These are phyloP conservation scores for Leptomonas seymouri DNA, from an alignment of 208 protist species.

Conservation along the genomic window DNA sequence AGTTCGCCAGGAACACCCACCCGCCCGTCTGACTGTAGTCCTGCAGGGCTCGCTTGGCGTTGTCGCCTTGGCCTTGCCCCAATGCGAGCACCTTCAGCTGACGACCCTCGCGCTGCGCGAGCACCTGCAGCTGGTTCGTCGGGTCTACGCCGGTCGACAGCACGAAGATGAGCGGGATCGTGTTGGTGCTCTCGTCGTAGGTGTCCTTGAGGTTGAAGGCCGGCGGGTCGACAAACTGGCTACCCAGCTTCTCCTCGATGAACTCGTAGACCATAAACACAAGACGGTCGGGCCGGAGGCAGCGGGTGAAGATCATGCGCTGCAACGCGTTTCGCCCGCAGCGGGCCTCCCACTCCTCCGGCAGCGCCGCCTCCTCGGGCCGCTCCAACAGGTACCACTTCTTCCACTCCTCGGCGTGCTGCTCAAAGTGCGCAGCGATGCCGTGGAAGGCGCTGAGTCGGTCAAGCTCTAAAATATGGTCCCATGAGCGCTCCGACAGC, in stretches of 20 bases:
- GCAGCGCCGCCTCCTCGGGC: slow-evolving; percentile 95
- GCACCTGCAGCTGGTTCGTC: slow-evolving; percentile 89
- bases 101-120: slow-evolving; percentile 87
- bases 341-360: slow-evolving; percentile 95
- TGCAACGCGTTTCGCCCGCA: slow-evolving; percentile 93
- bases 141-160: slow-evolving; percentile 98
- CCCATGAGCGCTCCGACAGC: slow-evolving; percentile 96
- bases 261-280: slow-evolving; percentile 97
- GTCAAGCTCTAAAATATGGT: slow-evolving; percentile 97
- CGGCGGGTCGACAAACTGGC: slow-evolving; percentile 96
- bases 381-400: slow-evolving; percentile 94
- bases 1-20: slow-evolving; percentile 99
- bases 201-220: slow-evolving; percentile 96
- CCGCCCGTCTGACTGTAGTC: slow-evolving; percentile 93
- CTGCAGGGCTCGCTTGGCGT: slow-evolving; percentile 93
- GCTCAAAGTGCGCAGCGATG: slow-evolving; percentile 95
- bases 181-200: slow-evolving; percentile 93
- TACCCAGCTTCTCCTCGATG: slow-evolving; percentile 94
- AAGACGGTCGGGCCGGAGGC: slow-evolving; percentile 97
- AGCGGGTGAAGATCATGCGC: slow-evolving; percentile 97
- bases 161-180: slow-evolving; percentile 98
- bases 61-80: slow-evolving; percentile 97
- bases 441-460: slow-evolving; percentile 96
- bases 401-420: slow-evolving; percentile 93
- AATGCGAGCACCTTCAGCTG: slow-evolving; percentile 95